Evolutionary conservation across 2,329 filamentous ascomycete species (phyloP), one percentile per base, ranked within the genome.

Genomic region (Raffaelea arxii): DNA sequence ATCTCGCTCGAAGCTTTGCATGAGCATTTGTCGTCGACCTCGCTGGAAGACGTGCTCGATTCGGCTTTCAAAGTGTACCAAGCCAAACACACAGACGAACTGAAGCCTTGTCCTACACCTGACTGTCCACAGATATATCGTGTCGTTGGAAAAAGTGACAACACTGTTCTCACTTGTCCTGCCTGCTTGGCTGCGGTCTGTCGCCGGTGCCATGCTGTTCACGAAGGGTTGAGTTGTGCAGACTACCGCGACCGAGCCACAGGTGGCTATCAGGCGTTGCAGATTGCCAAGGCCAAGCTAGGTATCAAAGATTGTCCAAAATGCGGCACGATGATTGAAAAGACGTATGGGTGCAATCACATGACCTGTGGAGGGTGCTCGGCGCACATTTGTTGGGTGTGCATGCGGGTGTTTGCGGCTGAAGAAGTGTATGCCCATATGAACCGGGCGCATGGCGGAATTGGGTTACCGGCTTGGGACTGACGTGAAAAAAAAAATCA

Each of bases 41-140:
- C 52, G 32, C 62, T 69, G 16, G 66, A 70, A 32, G 54, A 56
- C n/a, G 16, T 70, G 4, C 59, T 70, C 4, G 49, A 62, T n/a
- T 50, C 53, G 1, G 65, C 66, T 0, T 67, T 70, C 44, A 46
- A 52, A 3, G 54, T 59, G 0, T 59, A 69, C 48, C 49, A 69
- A 30, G 56, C 55, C 6, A 58, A 50, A 5, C 56, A 61, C 22
- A 59, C 62, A 1, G 36, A 57, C 12, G 36, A 50, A 1, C 54
- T 72, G 12, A 60, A 56, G 3, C 63, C 64, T 51, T 74, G 70
- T 44, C 65, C 68, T 2, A 68, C 65, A 0, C 59, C 67, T 0
- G 66, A 70, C 51, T 74, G 70, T 47, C 56, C 51, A 6, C 60
- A 62, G 18, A 53, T 71, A 11, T 74, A 74, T 51, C 64, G 68